Evolutionary conservation across 2,329 filamentous ascomycete genomes (phyloP), one percentile per base, ranked within the genome.

Genomic region (Triangularia verruculosa): DNA sequence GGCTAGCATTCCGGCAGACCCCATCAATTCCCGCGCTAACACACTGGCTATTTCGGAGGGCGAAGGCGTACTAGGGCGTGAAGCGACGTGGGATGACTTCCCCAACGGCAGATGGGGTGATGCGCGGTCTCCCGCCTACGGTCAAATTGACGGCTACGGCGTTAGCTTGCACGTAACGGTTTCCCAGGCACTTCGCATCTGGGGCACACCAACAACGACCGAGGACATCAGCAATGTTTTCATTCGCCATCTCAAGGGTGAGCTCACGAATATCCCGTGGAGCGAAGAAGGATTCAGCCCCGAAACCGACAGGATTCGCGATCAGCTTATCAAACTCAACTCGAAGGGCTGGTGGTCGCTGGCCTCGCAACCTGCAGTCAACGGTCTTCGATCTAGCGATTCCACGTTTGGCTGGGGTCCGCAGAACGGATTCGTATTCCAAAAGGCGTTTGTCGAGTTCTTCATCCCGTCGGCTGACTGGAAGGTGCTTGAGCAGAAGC

Each of bases 1-100:
- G 72, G 92, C 91, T 4, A 91, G 89, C 17, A 79, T 93, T n/a
- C 91, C 88, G 1, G 85, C 85, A 2, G 88, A 88, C 69, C 86
- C 84, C 61, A 82, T 94, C 71, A 93, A 94, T 74, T 88, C 86
- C 20, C 86, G 93, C 59, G 89, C 89, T 62, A 94, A 93, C 74
- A 95, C 92, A 0, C 84, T 98, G 9, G 92, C 93, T 27, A 97
- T 97, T 63, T 97, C 93, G 0, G 94, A 98, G 78, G 94, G 95
- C 5, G 90, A 97, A 72, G 95, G 94, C 24, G 85, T 90, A 3
- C 82, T 97, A 6, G 95, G 94, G 11, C 86, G 95, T 57, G 94
- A 98, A 80, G 95, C 95, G 32, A 99, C 95, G 0, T 99, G 95
- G 95, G 95, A 99, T 72, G 95, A 99, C 73, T 99, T 93, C 76